Evolutionary conservation across 2,329 filamentous ascomycete species (phyloP).

Genomic region (Passalora sequoiae): DNA sequence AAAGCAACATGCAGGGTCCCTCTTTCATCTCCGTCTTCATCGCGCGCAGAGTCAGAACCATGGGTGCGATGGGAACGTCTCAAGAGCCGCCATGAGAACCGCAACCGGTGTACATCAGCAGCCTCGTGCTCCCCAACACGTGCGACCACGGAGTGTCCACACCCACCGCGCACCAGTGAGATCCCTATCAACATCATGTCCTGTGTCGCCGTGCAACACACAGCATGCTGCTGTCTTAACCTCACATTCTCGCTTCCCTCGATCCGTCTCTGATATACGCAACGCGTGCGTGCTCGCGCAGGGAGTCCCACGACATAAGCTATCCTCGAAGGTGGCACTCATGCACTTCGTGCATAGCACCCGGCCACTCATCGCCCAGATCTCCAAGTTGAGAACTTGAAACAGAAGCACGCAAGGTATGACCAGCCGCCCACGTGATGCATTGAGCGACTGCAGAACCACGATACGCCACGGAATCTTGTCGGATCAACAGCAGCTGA

Average conservation of each 20-base stretch:
- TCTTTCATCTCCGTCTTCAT: neutral
- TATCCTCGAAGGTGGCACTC: neutral
- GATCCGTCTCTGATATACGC: constrained; percentile 1
- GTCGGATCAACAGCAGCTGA: neutral
- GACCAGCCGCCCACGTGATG: neutral
- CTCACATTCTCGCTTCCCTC: constrained; percentile 8
- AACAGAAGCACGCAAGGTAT: neutral
- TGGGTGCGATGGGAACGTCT: too few species aligned
- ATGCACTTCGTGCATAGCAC: neutral
- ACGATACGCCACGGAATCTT: neutral
- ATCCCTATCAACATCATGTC: neutral
- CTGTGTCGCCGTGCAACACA: neutral
- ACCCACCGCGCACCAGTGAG: neutral
- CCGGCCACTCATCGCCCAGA: neutral
- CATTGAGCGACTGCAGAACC: neutral
- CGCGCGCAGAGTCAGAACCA: neutral
- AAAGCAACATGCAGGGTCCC: neutral
- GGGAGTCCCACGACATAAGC: constrained; percentile 8
- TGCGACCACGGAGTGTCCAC: neutral
- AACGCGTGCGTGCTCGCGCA: constrained; percentile 9
- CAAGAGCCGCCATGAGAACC: neutral
- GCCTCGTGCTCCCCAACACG: neutral
- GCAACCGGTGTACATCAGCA: neutral
- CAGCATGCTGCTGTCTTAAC: constrained; percentile 3
- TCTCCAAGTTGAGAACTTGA: constrained; percentile 1